Evolutionary conservation across 2,329 filamentous ascomycete genomes (phyloP), one percentile per base, ranked within the genome.

Genomic region (Sclerotinia sclerotiorum): DNA sequence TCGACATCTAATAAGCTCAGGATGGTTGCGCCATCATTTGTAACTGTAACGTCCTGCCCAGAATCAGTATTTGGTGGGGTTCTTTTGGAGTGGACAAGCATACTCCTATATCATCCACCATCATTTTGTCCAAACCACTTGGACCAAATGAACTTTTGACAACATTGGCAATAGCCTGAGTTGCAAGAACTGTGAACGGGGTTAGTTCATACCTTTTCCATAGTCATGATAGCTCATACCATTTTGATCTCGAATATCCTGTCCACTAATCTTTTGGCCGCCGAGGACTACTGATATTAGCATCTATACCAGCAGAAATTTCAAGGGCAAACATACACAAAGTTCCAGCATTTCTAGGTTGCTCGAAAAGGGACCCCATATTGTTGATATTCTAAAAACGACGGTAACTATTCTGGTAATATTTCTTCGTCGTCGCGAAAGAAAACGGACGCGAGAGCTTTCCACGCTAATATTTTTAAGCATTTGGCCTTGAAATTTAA

Each of bases 61-160:
- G 58, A 61, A 56, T 77, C 67, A 77, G 74, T 68, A 68, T 62
- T 67, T 62, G 32, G 46, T 55, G 58, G 55, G 44, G 67, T 69
- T 69, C 49, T 35, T 60, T 61, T 49, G 61, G 48, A 48, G 29
- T 24, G 57, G 32, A 39, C 54, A 68, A 68, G 76, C 89, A 76
- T 87, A 93, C 90, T 78, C 95, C 95, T 80, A 99, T 98, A 79
- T 99, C 95, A 82, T 99, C 95, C 76, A 99, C 95, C 95, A 99
- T 98, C 95, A 99, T 99, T 87, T 99, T 99, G 80, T 99, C 95
- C 74, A 99, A 87, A 61, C 95, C 95, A 71, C 93, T 97, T 64
- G 95, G 95, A 68, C 95, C 95, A 79, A 99, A 99, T 21, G 95
- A 99, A 81, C 92, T 97, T 85, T 97, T 98, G 80, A 99, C 93